These are phyloP conservation scores for Candida montana DNA, from an alignment of 805 yeast species.

Conservation along the genomic window DNA sequence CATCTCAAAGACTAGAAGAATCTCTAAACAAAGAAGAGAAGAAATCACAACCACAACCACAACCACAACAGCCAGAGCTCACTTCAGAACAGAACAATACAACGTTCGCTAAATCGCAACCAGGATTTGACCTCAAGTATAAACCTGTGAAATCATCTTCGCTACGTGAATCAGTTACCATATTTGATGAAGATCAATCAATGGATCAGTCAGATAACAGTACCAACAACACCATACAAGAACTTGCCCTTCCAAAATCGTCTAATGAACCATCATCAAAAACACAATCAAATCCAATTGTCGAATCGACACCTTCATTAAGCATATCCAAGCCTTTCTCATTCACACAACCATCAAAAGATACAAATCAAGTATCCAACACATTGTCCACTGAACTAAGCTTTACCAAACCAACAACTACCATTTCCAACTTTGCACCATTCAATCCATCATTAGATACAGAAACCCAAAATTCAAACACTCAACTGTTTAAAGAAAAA, in stretches of 20 bases:
- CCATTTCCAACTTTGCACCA: not conserved
- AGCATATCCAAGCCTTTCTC: not conserved
- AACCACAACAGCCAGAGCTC: not conserved
- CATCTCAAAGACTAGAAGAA: constrained; percentile 21
- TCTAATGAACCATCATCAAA: not conserved
- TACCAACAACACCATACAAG: not conserved
- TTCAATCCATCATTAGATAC: too few species aligned
- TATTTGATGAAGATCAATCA: constrained; percentile 14
- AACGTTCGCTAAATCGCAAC: not conserved
- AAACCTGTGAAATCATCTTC: constrained; percentile 30
- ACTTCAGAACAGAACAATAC: not conserved
- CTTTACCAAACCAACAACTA: too few species aligned
- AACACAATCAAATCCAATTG: constrained; percentile 1
- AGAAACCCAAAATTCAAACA: not conserved
- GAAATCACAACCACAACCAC: not conserved
- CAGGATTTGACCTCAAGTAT: constrained; percentile 1
- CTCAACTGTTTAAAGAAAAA: not conserved
- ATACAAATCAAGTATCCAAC: not conserved
- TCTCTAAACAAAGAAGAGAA: constrained; percentile 9
- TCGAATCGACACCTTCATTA: constrained; percentile 4
- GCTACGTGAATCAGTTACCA: constrained; percentile 28
- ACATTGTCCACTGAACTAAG: not conserved
- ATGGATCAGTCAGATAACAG: constrained; percentile 7
- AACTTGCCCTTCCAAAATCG: not conserved
- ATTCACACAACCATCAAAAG: not conserved